Evolutionary conservation across 441 rosid species (phyloP).

Genomic region (Adansonia rubrostipa): DNA sequence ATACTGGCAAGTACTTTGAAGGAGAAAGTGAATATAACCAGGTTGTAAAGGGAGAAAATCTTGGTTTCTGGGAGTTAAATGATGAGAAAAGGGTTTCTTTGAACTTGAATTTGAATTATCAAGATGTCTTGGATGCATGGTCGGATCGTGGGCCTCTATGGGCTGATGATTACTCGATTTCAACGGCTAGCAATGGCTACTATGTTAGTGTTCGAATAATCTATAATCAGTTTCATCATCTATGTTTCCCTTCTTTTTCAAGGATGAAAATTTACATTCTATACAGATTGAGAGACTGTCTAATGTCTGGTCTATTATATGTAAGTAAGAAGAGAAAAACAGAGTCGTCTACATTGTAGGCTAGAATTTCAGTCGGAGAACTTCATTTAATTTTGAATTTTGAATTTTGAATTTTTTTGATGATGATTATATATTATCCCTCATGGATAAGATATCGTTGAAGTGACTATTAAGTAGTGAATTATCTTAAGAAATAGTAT

Average conservation of each 20-base stretch:
- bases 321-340: background rate
- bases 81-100: constrained; percentile 44
- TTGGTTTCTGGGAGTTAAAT: constrained; percentile 46
- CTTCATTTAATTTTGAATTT: background rate
- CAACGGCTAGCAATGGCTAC: constrained; percentile 35
- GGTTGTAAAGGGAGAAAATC: constrained; percentile 42
- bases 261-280: background rate
- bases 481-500: background rate
- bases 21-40: constrained; percentile 5
- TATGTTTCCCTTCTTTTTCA: background rate
- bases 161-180: constrained; percentile 41
- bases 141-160: constrained; percentile 58
- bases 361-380: background rate
- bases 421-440: background rate
- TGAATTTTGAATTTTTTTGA: background rate
- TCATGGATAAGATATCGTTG: background rate
- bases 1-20: constrained; percentile 19
- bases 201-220: constrained; percentile 48
- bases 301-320: background rate
- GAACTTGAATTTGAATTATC: constrained; percentile 75
- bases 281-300: background rate
- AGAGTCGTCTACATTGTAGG: background rate
- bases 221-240: background rate
- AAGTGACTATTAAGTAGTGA: background rate
- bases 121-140: constrained; percentile 82